Conservation (phyloP, 1,139 yeast genomes). For the Barnettozyma hawaiiensis region DNA sequence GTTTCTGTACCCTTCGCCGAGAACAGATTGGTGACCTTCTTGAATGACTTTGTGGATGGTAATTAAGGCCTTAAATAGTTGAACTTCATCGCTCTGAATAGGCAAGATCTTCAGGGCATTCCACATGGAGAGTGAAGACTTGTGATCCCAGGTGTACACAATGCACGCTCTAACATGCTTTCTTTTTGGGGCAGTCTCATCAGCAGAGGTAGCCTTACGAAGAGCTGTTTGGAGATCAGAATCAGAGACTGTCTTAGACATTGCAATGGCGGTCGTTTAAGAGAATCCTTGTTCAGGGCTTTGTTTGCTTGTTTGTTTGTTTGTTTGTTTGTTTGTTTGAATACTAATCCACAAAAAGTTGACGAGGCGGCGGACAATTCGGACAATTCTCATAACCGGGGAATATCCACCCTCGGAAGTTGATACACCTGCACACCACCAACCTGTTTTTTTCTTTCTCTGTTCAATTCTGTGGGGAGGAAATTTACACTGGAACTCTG, state of each 20-base stretch:
- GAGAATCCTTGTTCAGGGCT: neutral
- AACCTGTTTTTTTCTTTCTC: too few species aligned
- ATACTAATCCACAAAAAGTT: neutral
- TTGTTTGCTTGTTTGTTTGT: neutral
- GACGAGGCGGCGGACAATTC: conserved; percentile 1
- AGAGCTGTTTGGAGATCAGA: conserved; percentile 62
- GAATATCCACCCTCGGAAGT: neutral
- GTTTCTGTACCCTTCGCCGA: conserved; percentile 78
- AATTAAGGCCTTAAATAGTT: conserved; percentile 81
- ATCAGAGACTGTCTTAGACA: conserved; percentile 32
- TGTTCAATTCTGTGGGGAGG: neutral
- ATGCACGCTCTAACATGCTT: conserved; percentile 94
- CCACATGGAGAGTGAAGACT: conserved; percentile 83
- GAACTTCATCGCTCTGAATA: conserved; percentile 74
- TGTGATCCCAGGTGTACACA: conserved; percentile 95
- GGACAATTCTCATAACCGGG: neutral
- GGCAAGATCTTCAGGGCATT: conserved; percentile 78
- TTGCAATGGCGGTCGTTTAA: conserved; percentile 5
- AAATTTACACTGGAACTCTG: neutral
- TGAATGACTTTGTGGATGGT: conserved; percentile 90
- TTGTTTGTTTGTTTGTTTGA: neutral
- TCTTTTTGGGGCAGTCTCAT: conserved; percentile 90
- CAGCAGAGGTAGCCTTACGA: conserved; percentile 80
- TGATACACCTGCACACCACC: neutral
- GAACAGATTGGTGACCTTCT: conserved; percentile 87